Evolutionary conservation across 202 grass and related monocot species (phyloP).

Genomic region (Miscanthus sacchariflorus): DNA sequence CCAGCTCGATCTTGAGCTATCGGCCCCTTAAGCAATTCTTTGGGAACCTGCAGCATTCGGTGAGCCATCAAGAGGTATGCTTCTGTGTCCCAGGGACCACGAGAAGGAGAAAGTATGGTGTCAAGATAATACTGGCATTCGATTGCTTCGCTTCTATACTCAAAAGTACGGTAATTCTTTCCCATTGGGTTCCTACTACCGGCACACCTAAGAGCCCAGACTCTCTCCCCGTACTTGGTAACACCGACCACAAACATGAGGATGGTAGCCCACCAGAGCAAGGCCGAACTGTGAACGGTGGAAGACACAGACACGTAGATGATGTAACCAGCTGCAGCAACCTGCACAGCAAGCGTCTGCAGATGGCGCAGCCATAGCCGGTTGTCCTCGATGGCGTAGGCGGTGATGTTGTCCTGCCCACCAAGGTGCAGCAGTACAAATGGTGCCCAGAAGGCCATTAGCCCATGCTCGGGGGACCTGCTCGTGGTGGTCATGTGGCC

Average conservation of each 20-base stretch:
- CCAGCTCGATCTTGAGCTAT: background rate
- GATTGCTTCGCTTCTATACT: too few relatives aligned
- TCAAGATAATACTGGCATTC: too few relatives aligned
- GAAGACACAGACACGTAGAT: background rate
- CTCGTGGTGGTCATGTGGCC: constrained; percentile 34
- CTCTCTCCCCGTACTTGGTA: constrained; percentile 34
- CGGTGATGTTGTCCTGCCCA: too few relatives aligned
- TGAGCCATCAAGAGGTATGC: background rate
- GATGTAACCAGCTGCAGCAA: background rate
- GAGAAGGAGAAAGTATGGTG: too few relatives aligned
- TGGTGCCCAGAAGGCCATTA: too few relatives aligned
- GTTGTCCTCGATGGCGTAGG: too few relatives aligned
- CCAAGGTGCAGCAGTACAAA: too few relatives aligned
- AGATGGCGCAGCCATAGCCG: too few relatives aligned
- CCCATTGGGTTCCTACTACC: too few relatives aligned
- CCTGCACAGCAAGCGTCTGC: constrained; percentile 9
- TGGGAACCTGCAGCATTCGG: background rate
- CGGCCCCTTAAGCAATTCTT: background rate
- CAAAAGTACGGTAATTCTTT: too few relatives aligned
- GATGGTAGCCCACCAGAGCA: background rate
- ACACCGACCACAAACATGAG: background rate
- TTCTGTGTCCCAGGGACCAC: background rate
- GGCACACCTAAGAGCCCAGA: too few relatives aligned
- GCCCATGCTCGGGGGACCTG: background rate
- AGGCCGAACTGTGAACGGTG: background rate